Evolutionary conservation across 345 rosid species (phyloP), one percentile per base, ranked within the genome.

Genomic region (Turnera subulata): DNA sequence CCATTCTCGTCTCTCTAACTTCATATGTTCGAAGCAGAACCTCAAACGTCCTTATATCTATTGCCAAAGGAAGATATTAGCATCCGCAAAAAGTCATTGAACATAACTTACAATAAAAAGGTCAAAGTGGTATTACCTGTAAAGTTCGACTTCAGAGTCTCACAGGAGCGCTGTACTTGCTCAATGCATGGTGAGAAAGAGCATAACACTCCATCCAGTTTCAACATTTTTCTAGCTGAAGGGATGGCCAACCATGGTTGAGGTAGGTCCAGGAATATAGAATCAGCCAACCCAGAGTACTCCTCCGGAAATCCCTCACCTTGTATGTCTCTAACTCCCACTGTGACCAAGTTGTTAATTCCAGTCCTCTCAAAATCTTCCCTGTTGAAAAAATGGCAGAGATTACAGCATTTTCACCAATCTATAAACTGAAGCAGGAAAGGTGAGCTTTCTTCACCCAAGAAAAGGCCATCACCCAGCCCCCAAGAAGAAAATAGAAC

Each of bases 121-220:
- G 45, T 4, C 16, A 42, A 16, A 29, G 5, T 29, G 35, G 8
- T 29, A 29, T 29, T 29, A 86, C 99, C 96, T 12, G 86, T 85
- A 73, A 89, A 89, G 52, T 80, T 69, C 61, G 78, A 73, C 62
- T 62, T 71, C 33, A 89, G 88, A 62, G 79, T 78, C 74, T 93
- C 97, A 66, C 90, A 93, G 21, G 92, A 71, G 45, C 84, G 89
- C 53, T 93, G 96, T 57, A 85, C 97, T 85, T 93, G 95, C 72
- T 93, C 97, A 44, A 89, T 87, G 74, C 99, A 93, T 11, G 97
- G 99, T 20, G 97, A 89, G 79, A 93, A 93, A 24, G 97, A 87
- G 69, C 99, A 93, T 39, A 89, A 42, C 50, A 80, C 60, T 49
- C 88, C 94, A 68, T 89, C 97, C 59, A 76, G 79, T 76, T 82